Evolutionary conservation across 805 yeast genomes (phyloP), one percentile per base, ranked within the genome.

Genomic region (Suhomyces canberraensis): DNA sequence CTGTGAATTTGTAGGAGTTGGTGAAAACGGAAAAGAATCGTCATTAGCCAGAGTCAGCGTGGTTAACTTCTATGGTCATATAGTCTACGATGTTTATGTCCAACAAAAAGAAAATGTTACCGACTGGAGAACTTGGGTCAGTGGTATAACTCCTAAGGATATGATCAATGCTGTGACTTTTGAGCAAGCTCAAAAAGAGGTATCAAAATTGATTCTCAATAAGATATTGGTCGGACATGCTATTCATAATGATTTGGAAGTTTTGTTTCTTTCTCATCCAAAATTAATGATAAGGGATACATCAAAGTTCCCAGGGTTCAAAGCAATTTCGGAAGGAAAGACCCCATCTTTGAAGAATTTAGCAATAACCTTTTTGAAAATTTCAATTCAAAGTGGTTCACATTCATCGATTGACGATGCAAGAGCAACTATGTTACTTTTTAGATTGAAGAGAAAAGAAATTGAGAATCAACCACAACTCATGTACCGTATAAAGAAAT

Each of bases 361-460:
- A 20, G 61, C 84, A 1, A 65, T 70, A 41, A 79, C 76, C 47
- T 64, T 81, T 11, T 55, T 87, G 25, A 68, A 73, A 1, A 37
- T 73, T 2, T 79, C 76, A 8, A 85, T 89, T 40, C 96, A 89
- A 58, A 64, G 63, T 0, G 87, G 81, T 1, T 73, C 78, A 42
- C 96, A 90, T 63, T 83, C 93, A 3, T 86, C 96, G 0, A 86
- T 89, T 1, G 95, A 87, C 53, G 97, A 89, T 64, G 95, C 96
- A 0, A 76, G 77, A 51, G 90, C 90, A 1, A 80, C 96, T 0
- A 90, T 89, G 95, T 56, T 81, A 41, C 59, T 89, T n/a, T 89
- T 79, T 52, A 73, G 84, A 42, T 52, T 74, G 35, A 73, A 76
- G 44, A 81, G 76, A 52, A 67, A 64, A 36, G 86, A 76, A 36